Percentiles rank a stretch among this genome's conserved stretches.
Conservation (phyloP, 768 basidiomycete species). For the Suillus tomentosus region DNA sequence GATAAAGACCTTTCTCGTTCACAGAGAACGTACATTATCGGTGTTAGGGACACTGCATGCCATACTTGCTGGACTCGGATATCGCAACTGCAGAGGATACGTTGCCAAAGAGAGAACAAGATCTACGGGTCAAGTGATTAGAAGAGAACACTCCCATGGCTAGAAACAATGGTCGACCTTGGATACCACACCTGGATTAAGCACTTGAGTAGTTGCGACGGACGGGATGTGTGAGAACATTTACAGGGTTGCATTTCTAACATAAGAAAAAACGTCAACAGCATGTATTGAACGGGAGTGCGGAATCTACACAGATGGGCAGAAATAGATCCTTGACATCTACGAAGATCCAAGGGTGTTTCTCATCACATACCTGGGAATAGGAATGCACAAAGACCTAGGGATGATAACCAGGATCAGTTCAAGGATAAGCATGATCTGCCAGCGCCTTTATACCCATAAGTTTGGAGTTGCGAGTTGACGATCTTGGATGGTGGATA, state of each 20-base stretch:
- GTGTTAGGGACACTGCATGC: not conserved
- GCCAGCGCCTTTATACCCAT: not conserved
- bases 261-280: not conserved
- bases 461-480: not conserved
- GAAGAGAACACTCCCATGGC: not conserved
- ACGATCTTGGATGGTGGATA: not conserved
- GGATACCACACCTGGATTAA: not conserved
- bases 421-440: not conserved
- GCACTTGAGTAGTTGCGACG: not conserved
- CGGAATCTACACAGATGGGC: not conserved
- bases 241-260: not conserved
- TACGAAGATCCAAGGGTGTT: not conserved
- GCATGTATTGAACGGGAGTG: not conserved
- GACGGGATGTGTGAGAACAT: not conserved
- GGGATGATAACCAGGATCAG: not conserved
- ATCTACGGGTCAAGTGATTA: not conserved
- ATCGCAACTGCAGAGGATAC: not conserved
- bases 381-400: not conserved
- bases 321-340: not conserved
- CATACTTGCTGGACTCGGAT: not conserved
- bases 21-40: not conserved
- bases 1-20: not conserved
- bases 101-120: not conserved
- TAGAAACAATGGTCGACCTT: not conserved
- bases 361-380: not conserved